phyloP scores from a whole-genome alignment of 2,329 filamentous ascomycete genomes.

The Ophiocordyceps camponoti-floridani region DNA sequence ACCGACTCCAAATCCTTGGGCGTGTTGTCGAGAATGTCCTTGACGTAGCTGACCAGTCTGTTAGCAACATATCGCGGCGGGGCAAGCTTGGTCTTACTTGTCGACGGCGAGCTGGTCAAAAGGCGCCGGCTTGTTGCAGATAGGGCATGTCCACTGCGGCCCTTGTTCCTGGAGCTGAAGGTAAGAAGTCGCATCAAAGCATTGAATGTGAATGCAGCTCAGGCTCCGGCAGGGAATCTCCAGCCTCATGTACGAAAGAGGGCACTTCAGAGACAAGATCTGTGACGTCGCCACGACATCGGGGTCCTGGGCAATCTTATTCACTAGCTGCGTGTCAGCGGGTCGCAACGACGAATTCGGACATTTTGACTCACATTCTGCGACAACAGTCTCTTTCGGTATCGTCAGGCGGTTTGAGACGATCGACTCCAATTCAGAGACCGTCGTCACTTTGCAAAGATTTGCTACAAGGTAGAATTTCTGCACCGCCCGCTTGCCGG shows the following conservation, averaged over 20 bases:
- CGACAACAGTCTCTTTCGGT: slow-evolving; percentile 62
- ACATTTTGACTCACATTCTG: slow-evolving; percentile 48
- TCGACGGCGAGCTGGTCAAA: slow-evolving; percentile 78
- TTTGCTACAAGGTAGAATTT: slow-evolving; percentile 57
- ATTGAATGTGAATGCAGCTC: slow-evolving; percentile 76
- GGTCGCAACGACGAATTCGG: not conserved
- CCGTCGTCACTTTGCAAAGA: slow-evolving; percentile 55
- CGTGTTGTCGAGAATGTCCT: slow-evolving; percentile 67
- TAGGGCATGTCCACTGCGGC: slow-evolving; percentile 89
- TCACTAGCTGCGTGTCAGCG: slow-evolving; percentile 33
- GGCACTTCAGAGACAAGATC: slow-evolving; percentile 82
- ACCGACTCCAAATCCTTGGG: slow-evolving; percentile 60
- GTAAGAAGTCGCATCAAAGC: slow-evolving; percentile 86
- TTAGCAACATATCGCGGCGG: not conserved
- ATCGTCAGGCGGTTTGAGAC: slow-evolving; percentile 56
- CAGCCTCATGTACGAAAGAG: slow-evolving; percentile 72
- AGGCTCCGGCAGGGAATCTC: slow-evolving; percentile 62
- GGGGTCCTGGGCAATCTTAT: slow-evolving; percentile 62
- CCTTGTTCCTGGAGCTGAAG: slow-evolving; percentile 90
- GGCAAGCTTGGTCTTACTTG: slow-evolving; percentile 36
- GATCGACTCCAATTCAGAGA: slow-evolving; percentile 50
- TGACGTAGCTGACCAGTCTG: slow-evolving; percentile 48
- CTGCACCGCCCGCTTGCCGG: slow-evolving; percentile 20
- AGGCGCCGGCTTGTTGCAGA: slow-evolving; percentile 69
- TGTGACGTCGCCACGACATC: slow-evolving; percentile 82